Evolutionary conservation across 2,329 filamentous ascomycete genomes (phyloP).

Genomic region (Sclerotinia spermophila): DNA sequence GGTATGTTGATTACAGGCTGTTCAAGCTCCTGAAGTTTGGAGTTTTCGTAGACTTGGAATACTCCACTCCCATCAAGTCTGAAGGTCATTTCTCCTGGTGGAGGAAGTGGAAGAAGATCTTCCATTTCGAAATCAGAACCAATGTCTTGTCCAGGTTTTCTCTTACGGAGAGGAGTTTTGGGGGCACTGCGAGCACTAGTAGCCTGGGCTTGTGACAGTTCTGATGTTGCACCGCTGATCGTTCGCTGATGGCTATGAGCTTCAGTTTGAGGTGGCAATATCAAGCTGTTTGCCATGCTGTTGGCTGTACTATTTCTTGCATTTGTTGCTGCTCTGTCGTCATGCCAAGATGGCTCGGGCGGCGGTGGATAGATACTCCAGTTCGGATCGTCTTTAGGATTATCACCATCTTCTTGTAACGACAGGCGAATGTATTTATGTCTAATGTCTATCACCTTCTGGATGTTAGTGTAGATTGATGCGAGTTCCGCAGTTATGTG

Average conservation of each 20-base stretch:
- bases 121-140: slow-evolving; percentile 87
- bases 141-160: slow-evolving; percentile 86
- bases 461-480: slow-evolving; percentile 85
- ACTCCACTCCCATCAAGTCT: slow-evolving; percentile 79
- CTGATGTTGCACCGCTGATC: not conserved
- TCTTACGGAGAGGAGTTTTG: slow-evolving; percentile 53
- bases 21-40: slow-evolving; percentile 56
- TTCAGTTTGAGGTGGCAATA: slow-evolving; percentile 35
- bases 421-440: slow-evolving; percentile 87
- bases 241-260: slow-evolving; percentile 24
- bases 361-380: slow-evolving; percentile 92
- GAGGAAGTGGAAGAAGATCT: slow-evolving; percentile 72
- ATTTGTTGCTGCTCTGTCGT: slow-evolving; percentile 39
- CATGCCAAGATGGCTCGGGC: slow-evolving; percentile 85
- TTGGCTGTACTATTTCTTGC: slow-evolving; percentile 46
- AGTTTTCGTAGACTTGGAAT: slow-evolving; percentile 83
- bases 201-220: slow-evolving; percentile 28
- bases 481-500: slow-evolving; percentile 80
- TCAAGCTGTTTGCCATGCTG: slow-evolving; percentile 41
- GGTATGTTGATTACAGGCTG: slow-evolving; percentile 79
- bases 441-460: slow-evolving; percentile 81
- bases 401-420: slow-evolving; percentile 75
- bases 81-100: slow-evolving; percentile 65
- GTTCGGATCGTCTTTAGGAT: slow-evolving; percentile 76
- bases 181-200: slow-evolving; percentile 39